Evolutionary conservation across 139 green algal species (phyloP), one percentile per base, ranked within the genome.

Genomic region (Desmodesmus armatus): DNA sequence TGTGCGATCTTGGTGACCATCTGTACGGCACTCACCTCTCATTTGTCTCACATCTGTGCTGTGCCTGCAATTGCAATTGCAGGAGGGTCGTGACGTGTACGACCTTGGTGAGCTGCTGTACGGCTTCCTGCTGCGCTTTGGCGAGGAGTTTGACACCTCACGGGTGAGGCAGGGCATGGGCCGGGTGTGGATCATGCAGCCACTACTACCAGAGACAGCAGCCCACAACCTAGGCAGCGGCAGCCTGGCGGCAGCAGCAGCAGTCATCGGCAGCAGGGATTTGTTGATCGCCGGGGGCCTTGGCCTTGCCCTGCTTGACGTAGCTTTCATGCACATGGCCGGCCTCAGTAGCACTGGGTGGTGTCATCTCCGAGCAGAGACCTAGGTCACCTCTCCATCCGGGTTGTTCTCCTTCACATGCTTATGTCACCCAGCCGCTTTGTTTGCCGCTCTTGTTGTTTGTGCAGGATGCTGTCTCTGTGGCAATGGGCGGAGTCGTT

Each of bases 51-150:
- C n/a, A n/a, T n/a, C n/a, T n/a, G n/a, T n/a, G n/a, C n/a, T n/a
- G n/a, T n/a, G n/a, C n/a, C n/a, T n/a, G n/a, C n/a, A n/a, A n/a
- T n/a, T n/a, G 3, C 55, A 7, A 15, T 82, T 71, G 83, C 72
- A 92, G 89, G 78, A 65, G 17, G 89, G 87, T 1, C 85, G 87
- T 39, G 89, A 92, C 76, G 86, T 92, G 43, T 87, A 78, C 67
- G 91, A 94, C 70, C 77, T 93, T 4, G 91, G 91, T 9, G 91
- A 92, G 85, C 69, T 80, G 35, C 74, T 93, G 70, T 92, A 92
- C 73, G 80, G 85, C 81, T 94, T 94, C 88, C 82, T 94, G 66
- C 76, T 93, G 77, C 86, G 91, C 2, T 94, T 90, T 73, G 91
- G 91, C 0, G 88, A 93, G 72, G 86, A 92, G 80, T 93, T 86